These are phyloP conservation scores for Magnaporthiopsis poae DNA, from an alignment of 2,329 filamentous ascomycete species.

Conservation along the genomic window DNA sequence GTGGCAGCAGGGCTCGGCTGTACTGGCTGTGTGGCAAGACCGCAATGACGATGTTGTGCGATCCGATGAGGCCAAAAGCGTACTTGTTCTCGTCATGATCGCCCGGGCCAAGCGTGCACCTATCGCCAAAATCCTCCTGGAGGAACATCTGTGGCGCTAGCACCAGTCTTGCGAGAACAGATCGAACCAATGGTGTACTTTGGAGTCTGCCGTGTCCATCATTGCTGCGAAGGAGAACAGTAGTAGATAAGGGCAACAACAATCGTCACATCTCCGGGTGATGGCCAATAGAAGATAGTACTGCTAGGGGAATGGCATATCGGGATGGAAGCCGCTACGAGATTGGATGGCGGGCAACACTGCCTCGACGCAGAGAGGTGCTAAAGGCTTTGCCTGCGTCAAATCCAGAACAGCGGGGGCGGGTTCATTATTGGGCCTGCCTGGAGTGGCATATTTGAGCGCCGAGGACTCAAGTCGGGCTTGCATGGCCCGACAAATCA, in stretches of 20 bases:
- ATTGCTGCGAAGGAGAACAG: background rate
- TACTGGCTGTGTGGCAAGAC: conserved; percentile 18
- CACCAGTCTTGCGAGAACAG: background rate
- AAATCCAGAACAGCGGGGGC: too few species aligned
- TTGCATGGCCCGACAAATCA: too few species aligned
- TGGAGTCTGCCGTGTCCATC: background rate
- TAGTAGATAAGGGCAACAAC: background rate
- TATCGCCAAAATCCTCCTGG: background rate
- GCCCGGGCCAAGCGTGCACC: background rate
- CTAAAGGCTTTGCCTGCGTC: too few species aligned
- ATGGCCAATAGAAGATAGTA: too few species aligned
- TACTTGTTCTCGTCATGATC: conserved; percentile 24
- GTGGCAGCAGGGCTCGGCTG: conserved; percentile 18
- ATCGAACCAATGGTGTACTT: background rate
- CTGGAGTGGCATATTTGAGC: too few species aligned
- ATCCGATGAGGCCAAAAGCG: conserved; percentile 21
- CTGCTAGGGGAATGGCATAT: too few species aligned
- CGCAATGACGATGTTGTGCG: conserved; percentile 27
- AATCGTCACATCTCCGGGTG: too few species aligned
- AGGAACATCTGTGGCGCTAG: background rate
- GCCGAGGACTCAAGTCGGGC: too few species aligned
- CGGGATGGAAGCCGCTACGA: too few species aligned
- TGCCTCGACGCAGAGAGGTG: too few species aligned
- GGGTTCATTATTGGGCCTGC: too few species aligned
- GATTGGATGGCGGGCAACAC: too few species aligned